Evolutionary conservation across 1,284 basidiomycete genomes (phyloP), one percentile per base, ranked within the genome.

Genomic region (Agroathelia rolfsii): DNA sequence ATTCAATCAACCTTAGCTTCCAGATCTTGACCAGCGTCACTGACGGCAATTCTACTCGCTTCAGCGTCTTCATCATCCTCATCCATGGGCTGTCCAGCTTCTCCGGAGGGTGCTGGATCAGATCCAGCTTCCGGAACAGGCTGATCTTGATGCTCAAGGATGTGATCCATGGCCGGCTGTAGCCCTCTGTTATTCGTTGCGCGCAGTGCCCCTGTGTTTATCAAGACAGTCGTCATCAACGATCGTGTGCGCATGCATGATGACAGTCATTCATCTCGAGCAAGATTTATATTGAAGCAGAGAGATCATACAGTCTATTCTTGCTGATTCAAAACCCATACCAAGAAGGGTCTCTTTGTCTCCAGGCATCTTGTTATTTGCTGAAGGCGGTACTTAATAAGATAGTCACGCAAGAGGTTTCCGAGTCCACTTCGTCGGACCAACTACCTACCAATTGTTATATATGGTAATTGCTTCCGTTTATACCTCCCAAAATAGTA

Each of bases 161-260:
- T 63, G 52, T 85, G 79, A 49, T 93, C 88, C 80, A 93, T 86
- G 6, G 88, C 87, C 3, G 85, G 84, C 53, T 92, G 81, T 1
- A 93, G 62, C 3, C 88, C 88, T 12, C 81, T 67, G 42, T 75
- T 74, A 28, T 65, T 69, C 6, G 87, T 92, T 6, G 83, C 83
- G 46, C 78, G 78, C 34, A 92, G 55, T 5, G 88, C 88, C 88
- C 87, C 87, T 90, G 45, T 41, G 45, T 19, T n/a, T n/a, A n/a
- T n/a, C n/a, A n/a, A n/a, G n/a, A n/a, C n/a, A n/a, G n/a, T n/a
- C n/a, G n/a, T n/a, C n/a, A n/a, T n/a, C n/a, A n/a, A n/a, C n/a
- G n/a, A n/a, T n/a, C n/a, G n/a, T n/a, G n/a, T n/a, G n/a, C n/a
- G n/a, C n/a, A n/a, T n/a, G n/a, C n/a, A n/a, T n/a, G n/a, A n/a